Evolutionary conservation across 228 moss, liverwort and hornwort genomes (phyloP).

Genomic region (Sphagnum fallax): DNA sequence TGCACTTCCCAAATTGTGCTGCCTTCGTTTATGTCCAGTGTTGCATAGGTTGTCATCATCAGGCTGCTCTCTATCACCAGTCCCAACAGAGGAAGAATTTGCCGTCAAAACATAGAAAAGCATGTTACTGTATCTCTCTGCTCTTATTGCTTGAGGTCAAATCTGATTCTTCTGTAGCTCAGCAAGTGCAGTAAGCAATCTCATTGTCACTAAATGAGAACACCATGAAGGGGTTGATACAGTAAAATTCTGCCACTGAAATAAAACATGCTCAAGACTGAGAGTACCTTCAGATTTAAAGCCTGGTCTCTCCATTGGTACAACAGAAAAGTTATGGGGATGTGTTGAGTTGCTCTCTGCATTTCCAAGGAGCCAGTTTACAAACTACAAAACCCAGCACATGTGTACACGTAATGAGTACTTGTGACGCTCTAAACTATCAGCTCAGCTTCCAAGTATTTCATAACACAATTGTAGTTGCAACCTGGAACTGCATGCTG

Average conservation of each 20-base stretch:
- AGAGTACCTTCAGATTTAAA: slow-evolving; percentile 52
- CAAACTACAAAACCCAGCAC: slow-evolving; percentile 20
- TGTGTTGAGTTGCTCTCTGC: slow-evolving; percentile 6
- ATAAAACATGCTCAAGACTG: not conserved
- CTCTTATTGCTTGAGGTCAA: not conserved
- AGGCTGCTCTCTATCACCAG: slow-evolving; percentile 32
- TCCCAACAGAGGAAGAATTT: not conserved
- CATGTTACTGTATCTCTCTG: not conserved
- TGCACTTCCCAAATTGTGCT: slow-evolving; percentile 56
- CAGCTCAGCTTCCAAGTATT: not conserved
- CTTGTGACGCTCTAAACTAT: not conserved
- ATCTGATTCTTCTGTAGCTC: not conserved
- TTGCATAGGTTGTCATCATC: slow-evolving; percentile 50
- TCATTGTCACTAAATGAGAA: not conserved
- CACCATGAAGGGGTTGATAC: not conserved
- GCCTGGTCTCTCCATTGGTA: slow-evolving; percentile 41
- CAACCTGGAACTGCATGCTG: not conserved
- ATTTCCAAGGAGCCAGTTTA: slow-evolving; percentile 40
- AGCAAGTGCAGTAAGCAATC: not conserved
- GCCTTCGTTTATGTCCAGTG: slow-evolving; percentile 34
- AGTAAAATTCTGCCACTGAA: not conserved
- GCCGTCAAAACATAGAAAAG: too few relatives aligned
- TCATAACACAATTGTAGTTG: not conserved
- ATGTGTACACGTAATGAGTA: not conserved
- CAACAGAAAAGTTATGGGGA: slow-evolving; percentile 27